These are phyloP conservation scores for Euryodendron excelsum DNA, from an alignment of 148 eudicot genomes.

Conservation along the genomic window DNA sequence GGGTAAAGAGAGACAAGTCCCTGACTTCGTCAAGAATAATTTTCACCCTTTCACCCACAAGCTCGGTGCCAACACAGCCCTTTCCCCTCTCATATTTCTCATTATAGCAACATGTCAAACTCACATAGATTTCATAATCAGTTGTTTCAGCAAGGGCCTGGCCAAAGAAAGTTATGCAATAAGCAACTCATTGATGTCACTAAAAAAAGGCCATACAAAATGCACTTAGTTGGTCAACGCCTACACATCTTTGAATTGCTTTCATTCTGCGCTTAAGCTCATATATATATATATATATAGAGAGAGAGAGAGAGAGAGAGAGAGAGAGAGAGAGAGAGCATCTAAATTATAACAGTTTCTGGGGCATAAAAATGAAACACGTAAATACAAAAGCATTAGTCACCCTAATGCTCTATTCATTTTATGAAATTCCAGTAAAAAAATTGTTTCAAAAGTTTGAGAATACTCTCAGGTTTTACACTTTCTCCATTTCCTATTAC, in stretches of 20 bases:
- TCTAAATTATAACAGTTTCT: too few species aligned
- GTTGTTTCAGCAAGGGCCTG: conserved; percentile 81
- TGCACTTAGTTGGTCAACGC: neutral
- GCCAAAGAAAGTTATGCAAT: conserved; percentile 9
- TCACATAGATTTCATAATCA: conserved; percentile 84
- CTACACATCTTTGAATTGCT: neutral
- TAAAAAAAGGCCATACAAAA: neutral
- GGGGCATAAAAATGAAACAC: too few species aligned
- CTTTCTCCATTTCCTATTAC: too few species aligned
- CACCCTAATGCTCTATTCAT: too few species aligned
- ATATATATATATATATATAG: too few species aligned
- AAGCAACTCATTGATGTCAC: neutral
- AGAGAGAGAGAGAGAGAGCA: neutral
- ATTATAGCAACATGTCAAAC: conserved; percentile 67
- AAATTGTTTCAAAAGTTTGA: too few species aligned
- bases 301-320: too few species aligned
- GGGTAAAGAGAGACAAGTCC: conserved; percentile 65
- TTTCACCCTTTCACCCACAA: conserved; percentile 84
- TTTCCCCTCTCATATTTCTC: conserved; percentile 59
- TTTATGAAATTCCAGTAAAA: too few species aligned
- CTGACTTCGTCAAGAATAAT: conserved; percentile 83
- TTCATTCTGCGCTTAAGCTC: neutral
- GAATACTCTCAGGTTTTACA: too few species aligned
- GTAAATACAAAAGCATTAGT: too few species aligned
- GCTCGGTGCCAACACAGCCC: conserved; percentile 94